These are phyloP conservation scores for Boeremia exigua DNA, from an alignment of 2,329 filamentous ascomycete species.

Conservation along the genomic window DNA sequence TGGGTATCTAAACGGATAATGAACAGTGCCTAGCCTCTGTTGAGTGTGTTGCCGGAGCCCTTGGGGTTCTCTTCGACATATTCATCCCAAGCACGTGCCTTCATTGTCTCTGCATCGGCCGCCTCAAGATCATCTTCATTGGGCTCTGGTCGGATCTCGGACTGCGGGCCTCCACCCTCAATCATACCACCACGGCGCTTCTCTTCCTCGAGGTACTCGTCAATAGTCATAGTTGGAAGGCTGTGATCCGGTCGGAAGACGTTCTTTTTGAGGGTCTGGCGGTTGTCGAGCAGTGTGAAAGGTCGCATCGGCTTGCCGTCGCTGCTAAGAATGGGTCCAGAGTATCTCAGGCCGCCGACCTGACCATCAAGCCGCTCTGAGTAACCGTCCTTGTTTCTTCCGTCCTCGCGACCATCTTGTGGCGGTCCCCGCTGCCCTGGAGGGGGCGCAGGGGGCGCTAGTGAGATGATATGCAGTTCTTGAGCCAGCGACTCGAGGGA, in stretches of 20 bases:
- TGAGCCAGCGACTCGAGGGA: constrained; percentile 85
- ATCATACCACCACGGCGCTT: constrained; percentile 83
- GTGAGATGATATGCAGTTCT: constrained; percentile 81
- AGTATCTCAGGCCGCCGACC: constrained; percentile 50
- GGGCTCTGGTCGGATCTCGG: constrained; percentile 69
- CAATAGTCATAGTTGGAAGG: constrained; percentile 95
- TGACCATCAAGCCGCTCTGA: constrained; percentile 75
- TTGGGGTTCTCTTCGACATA: constrained; percentile 88
- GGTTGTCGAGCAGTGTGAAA: constrained; percentile 81
- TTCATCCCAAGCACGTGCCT: constrained; percentile 94
- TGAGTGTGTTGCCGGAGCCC: constrained; percentile 82
- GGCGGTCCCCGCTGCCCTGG: constrained; percentile 43
- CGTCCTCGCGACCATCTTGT: constrained; percentile 56
- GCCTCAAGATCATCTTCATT: constrained; percentile 93
- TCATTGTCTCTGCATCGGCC: constrained; percentile 88
- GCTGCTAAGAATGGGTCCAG: constrained; percentile 76
- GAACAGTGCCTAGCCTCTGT: constrained; percentile 64
- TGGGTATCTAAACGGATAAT: constrained; percentile 21
- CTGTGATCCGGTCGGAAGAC: constrained; percentile 93
- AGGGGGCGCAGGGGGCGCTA: constrained; percentile 66
- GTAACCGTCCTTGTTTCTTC: constrained; percentile 61
- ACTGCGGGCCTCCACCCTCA: constrained; percentile 83
- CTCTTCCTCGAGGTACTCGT: constrained; percentile 96
- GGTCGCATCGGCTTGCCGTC: constrained; percentile 87
- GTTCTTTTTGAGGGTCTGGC: constrained; percentile 75